Conservation (phyloP, 441 rosid genomes). For the Adansonia rubrostipa region DNA sequence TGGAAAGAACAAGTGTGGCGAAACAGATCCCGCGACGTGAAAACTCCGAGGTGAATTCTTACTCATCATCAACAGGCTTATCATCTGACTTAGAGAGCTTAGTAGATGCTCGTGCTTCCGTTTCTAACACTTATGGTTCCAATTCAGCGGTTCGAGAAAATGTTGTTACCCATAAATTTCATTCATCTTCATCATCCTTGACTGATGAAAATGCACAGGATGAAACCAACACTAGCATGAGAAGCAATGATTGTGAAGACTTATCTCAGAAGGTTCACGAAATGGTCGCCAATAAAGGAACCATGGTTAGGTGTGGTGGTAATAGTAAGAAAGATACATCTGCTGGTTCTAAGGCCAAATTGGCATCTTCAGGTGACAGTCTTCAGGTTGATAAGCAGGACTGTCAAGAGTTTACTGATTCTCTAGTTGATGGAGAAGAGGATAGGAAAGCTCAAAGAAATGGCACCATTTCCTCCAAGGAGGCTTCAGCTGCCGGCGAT, state of each 20-base stretch:
- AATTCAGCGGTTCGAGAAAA: slow-evolving; percentile 31
- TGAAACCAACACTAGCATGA: slow-evolving; percentile 27
- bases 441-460: slow-evolving; percentile 21
- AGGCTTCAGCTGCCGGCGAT: slow-evolving; percentile 30
- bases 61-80: slow-evolving; percentile 55
- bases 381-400: slow-evolving; percentile 23
- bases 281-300: slow-evolving; percentile 29
- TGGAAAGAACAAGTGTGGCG: slow-evolving; percentile 34
- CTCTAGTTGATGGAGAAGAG: slow-evolving; percentile 27
- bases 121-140: slow-evolving; percentile 36
- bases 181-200: slow-evolving; percentile 36
- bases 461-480: slow-evolving; percentile 21
- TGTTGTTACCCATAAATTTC: slow-evolving; percentile 28
- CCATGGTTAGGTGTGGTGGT: slow-evolving; percentile 20
- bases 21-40: slow-evolving; percentile 28
- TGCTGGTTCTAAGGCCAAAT: background rate
- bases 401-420: slow-evolving; percentile 16
- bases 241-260: slow-evolving; percentile 28
- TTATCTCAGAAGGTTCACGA: slow-evolving; percentile 33
- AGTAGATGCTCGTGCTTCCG: slow-evolving; percentile 42
- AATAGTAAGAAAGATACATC: slow-evolving; percentile 18
- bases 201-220: slow-evolving; percentile 35
- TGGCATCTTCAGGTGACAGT: slow-evolving; percentile 10
- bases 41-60: slow-evolving; percentile 38
- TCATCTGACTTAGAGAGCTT: slow-evolving; percentile 51